Conservation (phyloP, 768 basidiomycete genomes). For the Chlorophyllum brunneum region DNA sequence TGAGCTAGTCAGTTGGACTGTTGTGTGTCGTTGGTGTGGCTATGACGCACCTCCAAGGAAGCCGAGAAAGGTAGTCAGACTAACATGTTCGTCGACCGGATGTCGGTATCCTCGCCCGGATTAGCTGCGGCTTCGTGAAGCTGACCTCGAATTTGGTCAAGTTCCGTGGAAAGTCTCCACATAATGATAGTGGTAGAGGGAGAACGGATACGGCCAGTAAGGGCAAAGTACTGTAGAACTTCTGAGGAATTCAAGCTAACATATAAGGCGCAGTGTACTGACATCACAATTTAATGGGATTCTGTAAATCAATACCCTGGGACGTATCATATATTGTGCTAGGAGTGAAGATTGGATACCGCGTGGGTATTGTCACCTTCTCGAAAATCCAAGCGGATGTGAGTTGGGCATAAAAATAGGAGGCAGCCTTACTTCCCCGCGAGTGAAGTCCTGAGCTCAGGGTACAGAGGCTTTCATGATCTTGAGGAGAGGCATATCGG, state of each 20-base stretch:
- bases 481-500: background rate
- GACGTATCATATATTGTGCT: too few species aligned
- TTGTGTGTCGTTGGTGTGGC: too few species aligned
- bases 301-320: too few species aligned
- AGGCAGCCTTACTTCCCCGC: background rate
- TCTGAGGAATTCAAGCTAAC: background rate
- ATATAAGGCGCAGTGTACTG: background rate
- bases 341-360: background rate
- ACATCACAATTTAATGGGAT: background rate
- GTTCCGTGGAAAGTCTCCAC: background rate
- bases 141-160: background rate
- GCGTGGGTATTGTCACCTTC: background rate
- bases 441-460: background rate
- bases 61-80: too few species aligned
- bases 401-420: background rate
- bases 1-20: too few species aligned
- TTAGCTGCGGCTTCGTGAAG: too few species aligned
- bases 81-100: too few species aligned
- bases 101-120: too few species aligned
- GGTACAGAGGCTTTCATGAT: background rate
- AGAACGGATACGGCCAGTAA: background rate
- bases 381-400: background rate
- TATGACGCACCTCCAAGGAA: too few species aligned
- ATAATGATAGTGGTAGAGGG: background rate
- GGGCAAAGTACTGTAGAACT: background rate